A percentile compares a stretch with the other conserved stretches of the same genome.
phyloP scores from a whole-genome alignment of 208 protist species.

The Wallacemonas sp. region DNA sequence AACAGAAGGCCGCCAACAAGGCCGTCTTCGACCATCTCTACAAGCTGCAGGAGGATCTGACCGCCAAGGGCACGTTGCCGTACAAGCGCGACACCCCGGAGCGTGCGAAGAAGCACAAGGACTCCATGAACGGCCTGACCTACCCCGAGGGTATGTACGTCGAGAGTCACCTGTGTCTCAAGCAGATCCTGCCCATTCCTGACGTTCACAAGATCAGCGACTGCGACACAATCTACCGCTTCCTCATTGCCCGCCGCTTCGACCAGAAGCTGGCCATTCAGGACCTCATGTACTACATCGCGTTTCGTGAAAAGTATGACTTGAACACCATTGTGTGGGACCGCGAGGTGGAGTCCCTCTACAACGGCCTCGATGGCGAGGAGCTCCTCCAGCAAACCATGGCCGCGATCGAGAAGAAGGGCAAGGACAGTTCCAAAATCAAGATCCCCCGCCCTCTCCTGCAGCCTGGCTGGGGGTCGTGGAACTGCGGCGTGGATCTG shows the following conservation, averaged over 20 bases:
- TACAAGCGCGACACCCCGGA: conserved; percentile 21
- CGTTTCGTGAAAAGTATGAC: conserved; percentile 55
- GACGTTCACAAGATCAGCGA: conserved; percentile 61
- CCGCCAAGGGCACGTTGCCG: conserved; percentile 30
- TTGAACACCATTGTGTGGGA: conserved; percentile 58
- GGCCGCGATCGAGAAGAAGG: conserved; percentile 26
- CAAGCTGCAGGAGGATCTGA: conserved; percentile 39
- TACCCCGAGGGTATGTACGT: conserved; percentile 52
- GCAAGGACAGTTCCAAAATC: conserved; percentile 19
- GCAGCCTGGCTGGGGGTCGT: conserved; percentile 53
- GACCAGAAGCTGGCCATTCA: conserved; percentile 30
- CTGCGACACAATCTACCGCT: conserved; percentile 64
- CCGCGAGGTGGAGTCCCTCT: conserved; percentile 35
- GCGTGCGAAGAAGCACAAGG: conserved; percentile 26
- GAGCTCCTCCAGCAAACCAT: conserved; percentile 43
- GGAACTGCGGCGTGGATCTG: conserved; percentile 55
- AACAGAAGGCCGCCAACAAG: conserved; percentile 40
- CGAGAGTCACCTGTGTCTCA: conserved; percentile 24
- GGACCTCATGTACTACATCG: conserved; percentile 52
- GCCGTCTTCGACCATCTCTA: conserved; percentile 36
- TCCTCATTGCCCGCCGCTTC: conserved; percentile 51
- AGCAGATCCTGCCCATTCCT: conserved; percentile 51
- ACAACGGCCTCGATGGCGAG: conserved; percentile 54
- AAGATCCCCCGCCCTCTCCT: conserved; percentile 50
- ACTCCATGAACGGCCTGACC: conserved; percentile 1